Conservation (phyloP, 2,329 filamentous ascomycete species). For the Claviceps lovelessii region DNA sequence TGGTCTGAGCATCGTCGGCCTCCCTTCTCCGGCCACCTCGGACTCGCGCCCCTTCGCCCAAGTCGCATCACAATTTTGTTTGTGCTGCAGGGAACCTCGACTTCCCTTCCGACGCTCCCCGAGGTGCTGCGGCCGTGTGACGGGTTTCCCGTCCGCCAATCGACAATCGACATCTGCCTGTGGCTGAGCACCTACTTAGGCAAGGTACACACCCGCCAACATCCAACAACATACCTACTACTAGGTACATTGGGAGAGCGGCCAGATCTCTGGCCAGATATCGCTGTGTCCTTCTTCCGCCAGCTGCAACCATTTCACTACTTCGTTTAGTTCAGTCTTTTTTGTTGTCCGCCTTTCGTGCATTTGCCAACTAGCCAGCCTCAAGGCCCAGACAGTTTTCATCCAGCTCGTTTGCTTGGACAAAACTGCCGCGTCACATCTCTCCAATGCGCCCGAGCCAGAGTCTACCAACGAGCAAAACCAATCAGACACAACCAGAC, state of each 20-base stretch:
- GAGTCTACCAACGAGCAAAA: not conserved
- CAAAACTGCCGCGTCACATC: not conserved
- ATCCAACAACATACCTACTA: not conserved
- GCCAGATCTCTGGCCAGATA: not conserved
- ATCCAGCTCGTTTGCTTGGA: not conserved
- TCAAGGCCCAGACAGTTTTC: too few species aligned
- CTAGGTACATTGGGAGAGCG: not conserved
- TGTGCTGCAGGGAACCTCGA: not conserved
- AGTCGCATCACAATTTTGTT: not conserved
- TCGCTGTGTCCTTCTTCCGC: not conserved
- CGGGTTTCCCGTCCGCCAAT: not conserved
- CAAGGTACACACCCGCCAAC: too few species aligned
- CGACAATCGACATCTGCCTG: not conserved
- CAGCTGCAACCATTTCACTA: not conserved
- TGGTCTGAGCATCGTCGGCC: not conserved
- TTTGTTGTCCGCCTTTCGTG: not conserved
- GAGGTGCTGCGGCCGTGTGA: not conserved
- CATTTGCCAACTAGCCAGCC: not conserved
- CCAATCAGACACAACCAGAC: not conserved
- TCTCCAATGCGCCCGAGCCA: slow-evolving; percentile 1
- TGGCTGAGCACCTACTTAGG: not conserved
- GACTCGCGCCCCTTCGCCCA: not conserved
- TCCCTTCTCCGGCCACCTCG: not conserved
- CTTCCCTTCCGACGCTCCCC: not conserved
- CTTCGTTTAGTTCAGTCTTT: not conserved